Percentiles rank a stretch among this genome's conserved stretches.
Conservation (phyloP, 2,329 filamentous ascomycete genomes). For the Tolypocladium ophioglossoides region DNA sequence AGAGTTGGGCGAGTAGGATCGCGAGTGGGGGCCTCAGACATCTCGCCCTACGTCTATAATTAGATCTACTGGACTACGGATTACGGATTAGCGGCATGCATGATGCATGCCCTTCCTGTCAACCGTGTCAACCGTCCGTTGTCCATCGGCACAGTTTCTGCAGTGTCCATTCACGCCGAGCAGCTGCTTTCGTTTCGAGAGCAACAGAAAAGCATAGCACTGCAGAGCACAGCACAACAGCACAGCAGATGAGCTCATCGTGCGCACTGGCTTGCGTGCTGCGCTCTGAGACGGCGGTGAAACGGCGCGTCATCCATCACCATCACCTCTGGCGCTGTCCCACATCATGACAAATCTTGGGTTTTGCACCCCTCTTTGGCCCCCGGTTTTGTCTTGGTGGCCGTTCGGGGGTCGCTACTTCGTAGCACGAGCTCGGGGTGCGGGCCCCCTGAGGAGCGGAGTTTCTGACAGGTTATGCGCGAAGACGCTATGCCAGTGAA, state of each 20-base stretch:
- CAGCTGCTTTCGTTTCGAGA: not conserved
- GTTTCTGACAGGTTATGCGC: not conserved
- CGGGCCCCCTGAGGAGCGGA: not conserved
- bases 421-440: no score
- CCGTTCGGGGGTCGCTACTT: no score
- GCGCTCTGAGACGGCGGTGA: conserved; percentile 3
- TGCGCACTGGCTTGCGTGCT: not conserved
- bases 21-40: no score
- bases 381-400: not conserved
- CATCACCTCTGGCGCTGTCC: not conserved
- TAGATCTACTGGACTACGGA: no score
- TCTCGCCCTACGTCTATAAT: not conserved
- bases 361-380: not conserved
- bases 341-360: not conserved
- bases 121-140: no score
- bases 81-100: no score
- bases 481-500: not conserved
- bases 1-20: no score
- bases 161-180: not conserved
- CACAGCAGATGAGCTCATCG: not conserved
- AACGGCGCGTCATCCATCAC: not conserved
- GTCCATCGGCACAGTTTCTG: not conserved
- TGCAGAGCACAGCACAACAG: no score
- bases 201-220: no score
- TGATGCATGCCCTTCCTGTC: no score